These are phyloP conservation scores for Cordyceps cateniannulata DNA, from an alignment of 2,329 filamentous ascomycete genomes.

Conservation along the genomic window DNA sequence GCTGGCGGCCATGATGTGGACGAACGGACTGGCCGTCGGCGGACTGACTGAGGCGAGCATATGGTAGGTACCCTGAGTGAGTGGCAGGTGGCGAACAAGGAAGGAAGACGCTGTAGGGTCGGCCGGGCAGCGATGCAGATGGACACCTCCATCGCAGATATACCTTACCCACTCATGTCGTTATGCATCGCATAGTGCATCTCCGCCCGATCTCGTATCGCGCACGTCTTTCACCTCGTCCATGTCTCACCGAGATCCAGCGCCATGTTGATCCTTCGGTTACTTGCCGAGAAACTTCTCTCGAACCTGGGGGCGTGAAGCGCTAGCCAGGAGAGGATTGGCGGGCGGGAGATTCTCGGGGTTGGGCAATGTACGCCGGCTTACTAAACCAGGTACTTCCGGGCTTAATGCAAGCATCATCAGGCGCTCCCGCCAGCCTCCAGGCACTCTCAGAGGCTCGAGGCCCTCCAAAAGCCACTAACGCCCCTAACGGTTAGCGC, in stretches of 20 bases:
- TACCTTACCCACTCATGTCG: background rate
- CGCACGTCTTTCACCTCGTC: background rate
- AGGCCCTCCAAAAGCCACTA: background rate
- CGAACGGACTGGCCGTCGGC: background rate
- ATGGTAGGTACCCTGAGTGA: background rate
- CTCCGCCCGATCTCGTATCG: background rate
- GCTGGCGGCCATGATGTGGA: background rate
- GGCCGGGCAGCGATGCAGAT: background rate
- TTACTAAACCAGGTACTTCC: background rate
- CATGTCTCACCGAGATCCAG: background rate
- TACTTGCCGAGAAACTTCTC: background rate
- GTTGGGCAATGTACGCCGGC: background rate
- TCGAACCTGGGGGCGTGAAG: background rate
- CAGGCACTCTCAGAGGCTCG: background rate
- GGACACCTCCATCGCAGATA: background rate
- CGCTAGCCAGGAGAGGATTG: constrained; percentile 3
- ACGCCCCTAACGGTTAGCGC: background rate
- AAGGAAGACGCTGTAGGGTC: background rate
- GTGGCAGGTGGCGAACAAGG: background rate
- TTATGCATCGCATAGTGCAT: background rate
- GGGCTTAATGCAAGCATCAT: background rate
- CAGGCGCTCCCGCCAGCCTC: background rate
- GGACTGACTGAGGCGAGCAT: background rate
- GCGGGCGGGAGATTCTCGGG: background rate
- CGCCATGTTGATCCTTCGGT: background rate